Percentiles rank a stretch among this genome's conserved stretches.
Evolutionary conservation across 139 green algal genomes (phyloP).

Genomic region (Chlorella sp.): DNA sequence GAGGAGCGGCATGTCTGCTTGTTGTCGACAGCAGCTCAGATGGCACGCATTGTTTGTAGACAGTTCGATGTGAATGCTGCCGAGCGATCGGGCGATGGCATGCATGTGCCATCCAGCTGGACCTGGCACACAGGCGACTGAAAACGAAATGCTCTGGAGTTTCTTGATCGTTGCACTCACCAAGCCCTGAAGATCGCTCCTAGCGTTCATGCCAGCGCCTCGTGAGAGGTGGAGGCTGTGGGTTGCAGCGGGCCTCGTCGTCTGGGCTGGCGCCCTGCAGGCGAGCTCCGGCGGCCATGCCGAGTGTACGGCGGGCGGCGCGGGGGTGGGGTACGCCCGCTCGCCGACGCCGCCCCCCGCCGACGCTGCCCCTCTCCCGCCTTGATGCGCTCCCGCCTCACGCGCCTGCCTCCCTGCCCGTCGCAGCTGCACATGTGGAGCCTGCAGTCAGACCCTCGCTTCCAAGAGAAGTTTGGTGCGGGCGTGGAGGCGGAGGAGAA

Average conservation of each 20-base stretch:
- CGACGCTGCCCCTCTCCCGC: background rate
- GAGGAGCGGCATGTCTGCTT: no score
- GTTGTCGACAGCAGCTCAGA: no score
- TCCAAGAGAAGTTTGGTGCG: conserved; percentile 40
- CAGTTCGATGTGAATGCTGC: background rate
- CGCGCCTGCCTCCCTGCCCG: no score
- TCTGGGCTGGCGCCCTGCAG: conserved; percentile 26
- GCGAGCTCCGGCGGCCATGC: background rate
- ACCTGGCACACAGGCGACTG: background rate
- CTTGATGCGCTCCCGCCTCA: no score
- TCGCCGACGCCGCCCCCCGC: background rate
- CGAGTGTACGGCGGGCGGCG: background rate
- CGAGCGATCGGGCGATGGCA: conserved; percentile 1
- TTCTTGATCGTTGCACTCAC: background rate
- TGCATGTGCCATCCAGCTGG: background rate
- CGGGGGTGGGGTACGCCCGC: background rate
- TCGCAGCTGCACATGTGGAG: conserved; percentile 35
- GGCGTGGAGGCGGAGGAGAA: background rate
- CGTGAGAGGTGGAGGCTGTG: conserved; percentile 20
- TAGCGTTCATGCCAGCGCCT: background rate
- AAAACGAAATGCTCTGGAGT: no score
- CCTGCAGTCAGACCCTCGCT: conserved; percentile 26
- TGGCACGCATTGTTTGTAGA: background rate
- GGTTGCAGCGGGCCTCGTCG: conserved; percentile 17
- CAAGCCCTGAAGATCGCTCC: background rate